Base-by-base conservation (phyloP, 140 eudicot species). In the Flaveria floridana region DNA sequence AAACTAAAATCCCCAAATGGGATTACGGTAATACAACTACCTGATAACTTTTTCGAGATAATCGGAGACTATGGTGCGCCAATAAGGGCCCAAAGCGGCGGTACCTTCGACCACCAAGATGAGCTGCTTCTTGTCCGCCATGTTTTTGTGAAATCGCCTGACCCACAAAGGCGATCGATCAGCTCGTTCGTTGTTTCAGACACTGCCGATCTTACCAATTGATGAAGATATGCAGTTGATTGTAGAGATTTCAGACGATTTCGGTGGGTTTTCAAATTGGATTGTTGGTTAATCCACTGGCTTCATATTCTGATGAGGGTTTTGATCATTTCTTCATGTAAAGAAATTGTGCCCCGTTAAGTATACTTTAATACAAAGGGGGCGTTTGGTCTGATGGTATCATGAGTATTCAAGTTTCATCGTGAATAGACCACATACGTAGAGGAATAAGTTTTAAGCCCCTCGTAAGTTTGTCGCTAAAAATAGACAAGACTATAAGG, bases 41-140 rank as follows among this genome's bases (percentile, higher is more conserved):
- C 96, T 83, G 74, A 93, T 80, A 61, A 90, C 88, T 75, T 93
- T 90, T 0, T 93, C 96, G 44, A 93, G 91, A 76, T 90, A 90
- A 74, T 90, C 97, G 42, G 88, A 70, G 44, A 93, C 71, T 74
- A 93, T 84, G 37, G 93, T 86, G 3, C 75, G 78, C 98, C 98
- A 93, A 81, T 73, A 84, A 11, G 96, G 96, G 0, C 96, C 98
- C 70, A 88, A 46, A 71, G 98, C 93, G 69, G 97, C 98, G 20
- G 97, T 90, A 76, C 94, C 97, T 86, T 93, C 98, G 34, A 93
- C 96, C 14, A 81, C 96, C 20, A 93, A 77, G 77, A 93, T 85
- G 73, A 93, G 86, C 84, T 88, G 92, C 74, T 89, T 85, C 39
- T 82, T 83, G 56, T 86, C 87, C 76, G 83, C 82, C 81, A 81